These are phyloP conservation scores for Cucumis variabilis DNA, from an alignment of 331 rosid species.

Conservation along the genomic window DNA sequence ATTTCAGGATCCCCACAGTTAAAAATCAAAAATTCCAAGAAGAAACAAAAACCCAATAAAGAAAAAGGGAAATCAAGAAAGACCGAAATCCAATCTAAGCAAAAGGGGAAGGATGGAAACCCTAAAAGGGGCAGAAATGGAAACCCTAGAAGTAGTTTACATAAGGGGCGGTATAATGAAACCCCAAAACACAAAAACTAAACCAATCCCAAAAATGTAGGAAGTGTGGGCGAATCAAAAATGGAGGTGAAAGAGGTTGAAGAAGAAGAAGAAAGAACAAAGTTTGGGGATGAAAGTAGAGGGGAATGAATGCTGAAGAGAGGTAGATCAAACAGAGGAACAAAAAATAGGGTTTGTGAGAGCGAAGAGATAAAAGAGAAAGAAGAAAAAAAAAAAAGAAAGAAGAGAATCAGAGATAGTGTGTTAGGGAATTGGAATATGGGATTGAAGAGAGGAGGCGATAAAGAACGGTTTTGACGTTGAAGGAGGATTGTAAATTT, in stretches of 20 bases:
- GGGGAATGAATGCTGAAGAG: conserved; percentile 35
- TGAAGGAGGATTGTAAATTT: conserved; percentile 26
- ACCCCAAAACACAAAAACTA: conserved; percentile 55
- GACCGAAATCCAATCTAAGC: conserved; percentile 40
- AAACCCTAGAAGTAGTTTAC: conserved; percentile 26
- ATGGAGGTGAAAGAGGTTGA: conserved; percentile 36
- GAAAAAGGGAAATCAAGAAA: conserved; percentile 27
- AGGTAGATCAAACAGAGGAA: conserved; percentile 49
- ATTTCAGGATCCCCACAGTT: conserved; percentile 14
- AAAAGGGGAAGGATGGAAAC: conserved; percentile 39
- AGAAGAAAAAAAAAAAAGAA: conserved; percentile 27
- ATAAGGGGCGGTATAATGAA: conserved; percentile 42
- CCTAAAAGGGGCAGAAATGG: conserved; percentile 45
- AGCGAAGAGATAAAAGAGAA: conserved; percentile 38
- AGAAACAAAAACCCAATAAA: conserved; percentile 33
- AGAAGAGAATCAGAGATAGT: conserved; percentile 31
- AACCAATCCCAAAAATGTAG: conserved; percentile 47
- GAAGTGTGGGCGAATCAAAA: conserved; percentile 59
- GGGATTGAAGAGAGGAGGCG: conserved; percentile 32
- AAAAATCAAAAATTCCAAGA: conserved; percentile 22
- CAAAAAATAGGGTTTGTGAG: conserved; percentile 48
- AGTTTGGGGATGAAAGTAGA: conserved; percentile 40
- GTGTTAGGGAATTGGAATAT: conserved; percentile 33
- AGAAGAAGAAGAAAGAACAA: conserved; percentile 32
- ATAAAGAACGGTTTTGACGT: conserved; percentile 38